A percentile compares a stretch with the other conserved stretches of the same genome.
Conservation (phyloP, 2,329 filamentous ascomycete genomes). For the Diaporthe ilicicola region DNA sequence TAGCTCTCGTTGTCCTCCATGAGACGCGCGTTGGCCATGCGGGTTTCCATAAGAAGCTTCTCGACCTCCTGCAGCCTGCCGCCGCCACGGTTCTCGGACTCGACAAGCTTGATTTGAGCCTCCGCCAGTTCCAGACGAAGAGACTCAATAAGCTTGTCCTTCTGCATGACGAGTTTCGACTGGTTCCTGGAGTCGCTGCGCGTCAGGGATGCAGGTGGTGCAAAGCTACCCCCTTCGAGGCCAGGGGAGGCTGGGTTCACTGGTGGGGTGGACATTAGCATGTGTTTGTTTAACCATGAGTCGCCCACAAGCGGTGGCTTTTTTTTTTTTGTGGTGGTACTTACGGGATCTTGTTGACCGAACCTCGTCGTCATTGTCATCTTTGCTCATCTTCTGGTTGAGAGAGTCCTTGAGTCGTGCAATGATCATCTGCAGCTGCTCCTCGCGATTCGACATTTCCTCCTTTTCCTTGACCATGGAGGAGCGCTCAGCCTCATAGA, state of each 20-base stretch:
- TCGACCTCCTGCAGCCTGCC: conserved; percentile 91
- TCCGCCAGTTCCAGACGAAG: conserved; percentile 92
- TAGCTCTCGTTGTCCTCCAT: conserved; percentile 99
- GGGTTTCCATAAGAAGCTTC: conserved; percentile 86
- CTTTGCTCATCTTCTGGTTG: conserved; percentile 72
- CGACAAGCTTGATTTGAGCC: conserved; percentile 92
- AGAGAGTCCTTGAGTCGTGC: conserved; percentile 91
- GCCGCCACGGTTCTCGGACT: conserved; percentile 92
- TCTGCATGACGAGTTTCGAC: conserved; percentile 90
- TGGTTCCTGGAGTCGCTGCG: conserved; percentile 90
- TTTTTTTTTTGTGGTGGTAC: conserved; percentile 40
- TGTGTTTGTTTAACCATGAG: not conserved
- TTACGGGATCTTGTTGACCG: conserved; percentile 67
- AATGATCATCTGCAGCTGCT: conserved; percentile 90
- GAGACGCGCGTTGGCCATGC: conserved; percentile 93
- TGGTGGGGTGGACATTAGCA: conserved; percentile 32
- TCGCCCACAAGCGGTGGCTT: not conserved
- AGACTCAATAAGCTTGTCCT: conserved; percentile 95
- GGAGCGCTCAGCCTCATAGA: conserved; percentile 90
- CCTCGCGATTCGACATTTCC: conserved; percentile 82
- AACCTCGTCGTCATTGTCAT: conserved; percentile 68
- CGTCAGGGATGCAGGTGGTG: conserved; percentile 83
- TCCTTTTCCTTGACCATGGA: conserved; percentile 92
- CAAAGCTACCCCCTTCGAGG: conserved; percentile 81
- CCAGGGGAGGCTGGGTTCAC: conserved; percentile 69